These are phyloP conservation scores for Nevesoporus exiguus DNA, from an alignment of 768 basidiomycete species.

Conservation along the genomic window DNA sequence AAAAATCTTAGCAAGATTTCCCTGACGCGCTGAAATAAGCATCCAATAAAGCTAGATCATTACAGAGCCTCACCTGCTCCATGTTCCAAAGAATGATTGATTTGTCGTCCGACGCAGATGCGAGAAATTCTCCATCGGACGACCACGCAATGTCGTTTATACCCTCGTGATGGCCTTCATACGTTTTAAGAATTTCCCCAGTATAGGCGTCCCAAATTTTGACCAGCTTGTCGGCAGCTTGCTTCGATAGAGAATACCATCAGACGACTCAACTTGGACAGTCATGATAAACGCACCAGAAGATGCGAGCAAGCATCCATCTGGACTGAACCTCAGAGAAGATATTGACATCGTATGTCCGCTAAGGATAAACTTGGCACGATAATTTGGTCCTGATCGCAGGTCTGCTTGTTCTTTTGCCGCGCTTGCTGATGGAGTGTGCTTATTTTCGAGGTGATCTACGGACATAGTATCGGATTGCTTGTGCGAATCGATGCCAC, in stretches of 20 bases:
- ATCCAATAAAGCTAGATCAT: not conserved
- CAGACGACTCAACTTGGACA: constrained; percentile 5
- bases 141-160: constrained; percentile 94
- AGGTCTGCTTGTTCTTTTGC: constrained; percentile 4
- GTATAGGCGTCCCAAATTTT: constrained; percentile 78
- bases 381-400: constrained; percentile 47
- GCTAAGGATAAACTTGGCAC: constrained; percentile 56
- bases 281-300: constrained; percentile 55
- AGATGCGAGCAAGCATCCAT: constrained; percentile 79
- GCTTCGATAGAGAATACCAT: constrained; percentile 37
- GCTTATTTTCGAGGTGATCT: constrained; percentile 3
- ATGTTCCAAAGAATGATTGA: constrained; percentile 84
- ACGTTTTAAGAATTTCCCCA: constrained; percentile 69
- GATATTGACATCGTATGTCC: constrained; percentile 86
- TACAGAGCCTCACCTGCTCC: constrained; percentile 46
- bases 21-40: constrained; percentile 35
- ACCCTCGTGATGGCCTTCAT: constrained; percentile 73
- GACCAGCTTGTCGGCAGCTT: constrained; percentile 81
- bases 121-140: constrained; percentile 72
- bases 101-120: constrained; percentile 93
- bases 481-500: constrained; percentile 3
- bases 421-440: not conserved
- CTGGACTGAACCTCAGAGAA: constrained; percentile 83
- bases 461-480: constrained; percentile 8
- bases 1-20: constrained; percentile 59